Conservation (phyloP, 805 yeast species). For the Candida sanyiensis region DNA sequence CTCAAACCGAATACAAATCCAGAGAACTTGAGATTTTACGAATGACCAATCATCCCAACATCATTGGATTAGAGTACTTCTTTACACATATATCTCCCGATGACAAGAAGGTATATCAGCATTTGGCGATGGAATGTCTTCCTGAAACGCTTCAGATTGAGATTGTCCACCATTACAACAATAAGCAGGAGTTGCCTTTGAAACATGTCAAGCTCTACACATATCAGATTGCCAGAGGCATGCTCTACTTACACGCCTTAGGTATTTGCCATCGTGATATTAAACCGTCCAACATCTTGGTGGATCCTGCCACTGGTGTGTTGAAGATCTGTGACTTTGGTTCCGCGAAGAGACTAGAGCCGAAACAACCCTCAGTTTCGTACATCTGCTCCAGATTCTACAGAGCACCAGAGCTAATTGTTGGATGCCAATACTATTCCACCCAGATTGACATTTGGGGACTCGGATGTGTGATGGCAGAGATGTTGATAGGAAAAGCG, state of each 20-base stretch:
- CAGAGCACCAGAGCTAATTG: slow-evolving; percentile 92
- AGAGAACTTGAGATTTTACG: slow-evolving; percentile 75
- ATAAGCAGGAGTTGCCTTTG: slow-evolving; percentile 57
- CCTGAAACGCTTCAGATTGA: slow-evolving; percentile 78
- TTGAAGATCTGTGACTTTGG: slow-evolving; percentile 84
- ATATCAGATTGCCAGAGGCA: slow-evolving; percentile 76
- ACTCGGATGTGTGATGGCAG: slow-evolving; percentile 93
- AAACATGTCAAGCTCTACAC: slow-evolving; percentile 73
- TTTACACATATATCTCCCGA: slow-evolving; percentile 60
- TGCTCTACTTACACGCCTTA: slow-evolving; percentile 75
- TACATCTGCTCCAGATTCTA: slow-evolving; percentile 95
- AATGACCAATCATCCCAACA: slow-evolving; percentile 74
- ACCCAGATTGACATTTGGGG: slow-evolving; percentile 98
- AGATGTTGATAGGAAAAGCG: slow-evolving; percentile 86
- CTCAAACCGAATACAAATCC: slow-evolving; percentile 80
- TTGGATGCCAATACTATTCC: slow-evolving; percentile 83
- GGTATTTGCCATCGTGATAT: slow-evolving; percentile 82
- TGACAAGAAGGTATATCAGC: slow-evolving; percentile 68
- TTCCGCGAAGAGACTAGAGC: slow-evolving; percentile 73
- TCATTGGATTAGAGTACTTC: slow-evolving; percentile 61
- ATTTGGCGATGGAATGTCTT: slow-evolving; percentile 80
- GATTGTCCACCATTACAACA: slow-evolving; percentile 60
- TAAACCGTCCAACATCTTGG: slow-evolving; percentile 75
- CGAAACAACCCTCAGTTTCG: slow-evolving; percentile 82
- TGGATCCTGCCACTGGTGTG: slow-evolving; percentile 61